phyloP scores from a whole-genome alignment of 768 basidiomycete genomes.

The Mrakia gelida region DNA sequence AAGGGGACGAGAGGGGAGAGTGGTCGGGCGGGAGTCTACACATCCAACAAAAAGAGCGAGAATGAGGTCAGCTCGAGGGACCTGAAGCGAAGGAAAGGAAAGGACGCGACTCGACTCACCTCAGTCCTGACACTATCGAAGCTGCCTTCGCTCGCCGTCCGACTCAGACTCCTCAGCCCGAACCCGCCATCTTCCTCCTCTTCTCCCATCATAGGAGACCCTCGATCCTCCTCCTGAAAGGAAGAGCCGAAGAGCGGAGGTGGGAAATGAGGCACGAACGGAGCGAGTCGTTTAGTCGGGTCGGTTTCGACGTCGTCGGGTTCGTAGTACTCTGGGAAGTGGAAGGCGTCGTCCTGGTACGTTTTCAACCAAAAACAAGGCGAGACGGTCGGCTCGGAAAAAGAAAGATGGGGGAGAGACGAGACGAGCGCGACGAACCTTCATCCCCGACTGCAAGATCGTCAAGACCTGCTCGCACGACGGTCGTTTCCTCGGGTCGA shows the following conservation, averaged over 20 bases:
- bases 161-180: neutral
- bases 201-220: too few relatives aligned
- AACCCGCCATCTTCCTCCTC: neutral
- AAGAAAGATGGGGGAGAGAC: neutral
- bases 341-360: slow-evolving; percentile 8
- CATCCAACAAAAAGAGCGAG: neutral
- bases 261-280: neutral
- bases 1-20: neutral
- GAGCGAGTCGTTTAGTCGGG: slow-evolving; percentile 3
- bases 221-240: neutral
- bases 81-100: neutral
- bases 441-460: slow-evolving; percentile 19
- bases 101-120: neutral
- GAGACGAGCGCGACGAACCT: neutral
- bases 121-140: neutral
- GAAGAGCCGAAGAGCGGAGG: neutral
- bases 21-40: neutral
- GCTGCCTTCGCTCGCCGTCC: neutral
- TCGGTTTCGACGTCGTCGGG: neutral
- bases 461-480: slow-evolving; percentile 61
- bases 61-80: neutral
- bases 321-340: slow-evolving; percentile 9
- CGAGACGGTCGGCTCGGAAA: neutral
- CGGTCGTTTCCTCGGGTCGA: slow-evolving; percentile 60
- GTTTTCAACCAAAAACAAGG: too few relatives aligned